Evolutionary conservation across 306 rosid species (phyloP), one percentile per base, ranked within the genome.

Genomic region (Vicia sativa): DNA sequence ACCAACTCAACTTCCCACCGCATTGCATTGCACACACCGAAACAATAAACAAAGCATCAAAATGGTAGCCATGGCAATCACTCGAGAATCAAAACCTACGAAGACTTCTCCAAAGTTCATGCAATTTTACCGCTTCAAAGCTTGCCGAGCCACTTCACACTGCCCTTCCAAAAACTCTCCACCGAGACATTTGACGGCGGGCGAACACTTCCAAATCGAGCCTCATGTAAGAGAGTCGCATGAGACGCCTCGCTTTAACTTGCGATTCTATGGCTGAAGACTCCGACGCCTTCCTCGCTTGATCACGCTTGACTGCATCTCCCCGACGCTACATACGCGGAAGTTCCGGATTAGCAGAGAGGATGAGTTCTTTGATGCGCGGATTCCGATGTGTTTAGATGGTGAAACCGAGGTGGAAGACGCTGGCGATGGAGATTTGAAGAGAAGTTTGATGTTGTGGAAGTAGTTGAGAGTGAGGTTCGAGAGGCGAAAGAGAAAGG

Each of bases 271-370:
- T 92, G 87, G 18, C 74, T 2, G 73, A 50, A 77, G 35, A 86
- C 38, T 89, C 96, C 52, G 15, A 84, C 45, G 91, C 87, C 55
- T 92, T 92, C 80, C 93, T 92, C 50, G 41, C n/a, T 92, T 70
- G 98, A 92, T 72, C 98, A 90, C 65, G 98, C 98, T 11, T 92
- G 96, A 92, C 96, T 68, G n/a, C n/a, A n/a, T 92, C 98, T 90
- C 67, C 73, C 96, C 42, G 96, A 86, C 76, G 93, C 96, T 84
- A 79, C 84, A 81, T 92, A 65, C 80, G 3, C 58, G n/a, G 89
- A 92, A 63, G 90, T 92, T 68, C 90, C 91, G 93, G 98, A 9
- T 83, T 92, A 86, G 86, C 91, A 1, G 96, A 85, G 89, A 90
- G 96, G 78, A 88, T 90, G 96, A 84, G 86, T 16, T 72, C 91